phyloP scores from a whole-genome alignment of 345 rosid species.

The Rhodamnia rubescens region DNA sequence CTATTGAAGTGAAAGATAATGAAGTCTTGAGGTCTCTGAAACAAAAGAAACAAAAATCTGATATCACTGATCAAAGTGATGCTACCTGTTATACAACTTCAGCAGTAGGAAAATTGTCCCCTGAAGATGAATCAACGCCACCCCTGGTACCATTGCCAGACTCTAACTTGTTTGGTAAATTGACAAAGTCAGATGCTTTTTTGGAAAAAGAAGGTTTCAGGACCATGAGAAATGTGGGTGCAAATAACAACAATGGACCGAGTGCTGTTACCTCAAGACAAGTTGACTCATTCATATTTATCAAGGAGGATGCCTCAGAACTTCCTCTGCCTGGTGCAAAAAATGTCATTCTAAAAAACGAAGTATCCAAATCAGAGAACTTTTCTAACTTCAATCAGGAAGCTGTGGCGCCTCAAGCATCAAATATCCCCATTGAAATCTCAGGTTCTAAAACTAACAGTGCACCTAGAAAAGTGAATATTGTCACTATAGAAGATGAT shows the following conservation, averaged over 20 bases:
- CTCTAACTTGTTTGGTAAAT: constrained; percentile 16
- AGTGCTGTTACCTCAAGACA: not conserved
- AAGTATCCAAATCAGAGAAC: not conserved
- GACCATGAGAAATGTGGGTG: not conserved
- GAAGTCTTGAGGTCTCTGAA: constrained; percentile 53
- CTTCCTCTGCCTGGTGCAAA: constrained; percentile 5
- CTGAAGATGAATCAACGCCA: constrained; percentile 10
- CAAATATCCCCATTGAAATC: not conserved
- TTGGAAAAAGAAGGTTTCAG: not conserved
- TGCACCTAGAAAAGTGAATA: constrained; percentile 4
- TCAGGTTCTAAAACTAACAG: constrained; percentile 5
- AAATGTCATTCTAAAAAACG: not conserved
- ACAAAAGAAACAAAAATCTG: constrained; percentile 19
- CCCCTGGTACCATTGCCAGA: constrained; percentile 6
- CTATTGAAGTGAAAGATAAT: constrained; percentile 52
- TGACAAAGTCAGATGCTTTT: not conserved
- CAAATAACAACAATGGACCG: constrained; percentile 1
- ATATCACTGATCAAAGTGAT: not conserved
- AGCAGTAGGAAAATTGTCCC: constrained; percentile 1
- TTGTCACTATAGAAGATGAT: constrained; percentile 19
- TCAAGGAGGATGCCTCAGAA: constrained; percentile 7
- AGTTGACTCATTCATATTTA: not conserved
- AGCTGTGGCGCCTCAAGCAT: not conserved
- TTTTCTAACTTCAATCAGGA: constrained; percentile 3
- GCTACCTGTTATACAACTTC: constrained; percentile 2